These are phyloP conservation scores for Leccinum subgranulosum DNA, from an alignment of 768 basidiomycete genomes.

Conservation along the genomic window DNA sequence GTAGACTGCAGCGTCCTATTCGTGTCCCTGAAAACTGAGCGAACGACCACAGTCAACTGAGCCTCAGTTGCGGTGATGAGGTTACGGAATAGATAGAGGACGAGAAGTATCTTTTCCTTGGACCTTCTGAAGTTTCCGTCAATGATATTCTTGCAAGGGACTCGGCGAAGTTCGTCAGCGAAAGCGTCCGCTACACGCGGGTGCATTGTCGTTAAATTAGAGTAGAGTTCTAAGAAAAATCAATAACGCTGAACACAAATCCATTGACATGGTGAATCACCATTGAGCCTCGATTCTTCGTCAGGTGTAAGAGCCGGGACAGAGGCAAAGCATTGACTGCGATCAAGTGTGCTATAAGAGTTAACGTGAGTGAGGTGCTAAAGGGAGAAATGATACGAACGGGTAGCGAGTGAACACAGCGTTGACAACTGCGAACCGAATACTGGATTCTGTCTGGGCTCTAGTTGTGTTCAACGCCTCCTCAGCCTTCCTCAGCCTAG, in stretches of 20 bases:
- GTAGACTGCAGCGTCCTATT: constrained; percentile 11
- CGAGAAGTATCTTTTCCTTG: constrained; percentile 22
- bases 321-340: constrained; percentile 12
- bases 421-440: constrained; percentile 24
- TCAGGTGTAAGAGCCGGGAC: constrained; percentile 10
- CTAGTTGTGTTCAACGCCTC: constrained; percentile 8
- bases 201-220: constrained; percentile 13
- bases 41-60: constrained; percentile 14
- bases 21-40: constrained; percentile 12
- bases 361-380: not conserved
- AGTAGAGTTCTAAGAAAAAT: constrained; percentile 15
- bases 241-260: not conserved
- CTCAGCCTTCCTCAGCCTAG: constrained; percentile 13
- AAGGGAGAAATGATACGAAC: constrained; percentile 5
- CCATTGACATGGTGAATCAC: not conserved
- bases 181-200: constrained; percentile 18
- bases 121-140: constrained; percentile 21
- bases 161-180: constrained; percentile 16
- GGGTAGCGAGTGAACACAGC: constrained; percentile 27
- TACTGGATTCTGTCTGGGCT: constrained; percentile 14
- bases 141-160: constrained; percentile 11
- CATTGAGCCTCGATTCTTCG: constrained; percentile 11
- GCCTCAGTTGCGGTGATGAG: constrained; percentile 12
- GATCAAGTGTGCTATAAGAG: constrained; percentile 15
- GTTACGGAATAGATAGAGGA: constrained; percentile 13